These are phyloP conservation scores for Boletus eberwhitei DNA, from an alignment of 768 basidiomycete genomes.

Conservation along the genomic window DNA sequence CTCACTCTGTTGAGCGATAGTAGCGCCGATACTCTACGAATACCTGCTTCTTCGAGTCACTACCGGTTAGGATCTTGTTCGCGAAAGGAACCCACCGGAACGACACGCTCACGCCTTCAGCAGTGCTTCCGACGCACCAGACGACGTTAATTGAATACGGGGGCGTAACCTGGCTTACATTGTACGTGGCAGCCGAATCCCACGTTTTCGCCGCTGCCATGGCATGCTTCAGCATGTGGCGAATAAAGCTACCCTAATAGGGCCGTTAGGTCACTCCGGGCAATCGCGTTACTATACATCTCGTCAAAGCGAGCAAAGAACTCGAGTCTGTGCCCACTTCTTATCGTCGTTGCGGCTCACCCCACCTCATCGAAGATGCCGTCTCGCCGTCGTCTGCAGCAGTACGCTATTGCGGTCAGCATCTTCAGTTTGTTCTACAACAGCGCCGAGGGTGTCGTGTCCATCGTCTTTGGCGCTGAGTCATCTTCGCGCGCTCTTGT, in stretches of 20 bases:
- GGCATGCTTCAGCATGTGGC: neutral
- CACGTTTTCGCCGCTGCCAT: neutral
- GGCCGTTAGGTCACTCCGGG: neutral
- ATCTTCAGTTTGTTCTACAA: conserved; percentile 39
- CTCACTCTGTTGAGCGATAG: neutral
- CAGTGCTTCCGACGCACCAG: neutral
- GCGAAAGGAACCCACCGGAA: neutral
- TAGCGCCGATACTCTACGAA: neutral
- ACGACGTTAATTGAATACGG: neutral
- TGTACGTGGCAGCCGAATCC: neutral
- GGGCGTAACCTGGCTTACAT: neutral
- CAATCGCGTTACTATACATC: neutral
- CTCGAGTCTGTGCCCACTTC: neutral
- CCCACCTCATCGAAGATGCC: conserved; percentile 12
- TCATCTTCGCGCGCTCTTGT: conserved; percentile 43
- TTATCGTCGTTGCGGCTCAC: neutral
- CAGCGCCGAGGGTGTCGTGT: conserved; percentile 41
- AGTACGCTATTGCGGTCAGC: conserved; percentile 42
- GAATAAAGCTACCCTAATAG: neutral
- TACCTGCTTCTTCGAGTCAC: neutral
- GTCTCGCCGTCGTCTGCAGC: conserved; percentile 19
- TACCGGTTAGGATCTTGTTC: neutral
- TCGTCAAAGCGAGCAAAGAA: neutral
- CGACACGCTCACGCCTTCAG: neutral
- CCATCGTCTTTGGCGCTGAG: conserved; percentile 43